These are phyloP conservation scores for Ogataea methylovora DNA, from an alignment of 805 yeast species.

Conservation along the genomic window DNA sequence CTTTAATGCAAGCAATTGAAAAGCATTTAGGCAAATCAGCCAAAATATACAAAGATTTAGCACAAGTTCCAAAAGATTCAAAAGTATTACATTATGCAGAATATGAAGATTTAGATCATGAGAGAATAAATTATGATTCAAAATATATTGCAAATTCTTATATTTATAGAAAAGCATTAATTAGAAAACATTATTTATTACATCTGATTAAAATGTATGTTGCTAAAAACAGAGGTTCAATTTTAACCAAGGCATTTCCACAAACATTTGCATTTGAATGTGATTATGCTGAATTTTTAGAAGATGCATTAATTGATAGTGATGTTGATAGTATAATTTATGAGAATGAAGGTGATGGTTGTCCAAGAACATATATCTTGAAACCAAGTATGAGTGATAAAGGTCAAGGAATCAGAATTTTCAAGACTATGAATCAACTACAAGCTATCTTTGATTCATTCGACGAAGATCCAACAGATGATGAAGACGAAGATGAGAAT, in stretches of 20 bases:
- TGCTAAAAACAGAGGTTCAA: slow-evolving; percentile 68
- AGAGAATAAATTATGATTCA: slow-evolving; percentile 35
- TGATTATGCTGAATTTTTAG: slow-evolving; percentile 93
- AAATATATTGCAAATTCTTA: slow-evolving; percentile 70
- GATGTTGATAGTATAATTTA: slow-evolving; percentile 79
- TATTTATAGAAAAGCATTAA: slow-evolving; percentile 82
- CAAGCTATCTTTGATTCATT: slow-evolving; percentile 80
- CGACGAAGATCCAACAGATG: slow-evolving; percentile 65
- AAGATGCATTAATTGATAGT: slow-evolving; percentile 87
- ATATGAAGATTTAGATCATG: slow-evolving; percentile 82
- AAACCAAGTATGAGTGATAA: slow-evolving; percentile 97
- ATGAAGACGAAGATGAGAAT: slow-evolving; percentile 44
- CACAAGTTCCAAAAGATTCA: slow-evolving; percentile 5
- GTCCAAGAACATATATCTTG: slow-evolving; percentile 65
- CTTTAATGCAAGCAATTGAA: slow-evolving; percentile 31
- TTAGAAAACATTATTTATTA: slow-evolving; percentile 84
- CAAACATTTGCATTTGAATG: slow-evolving; percentile 75
- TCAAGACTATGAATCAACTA: slow-evolving; percentile 68
- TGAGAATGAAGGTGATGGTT: slow-evolving; percentile 27
- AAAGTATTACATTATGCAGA: slow-evolving; percentile 76
- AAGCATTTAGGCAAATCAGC: slow-evolving; percentile 9
- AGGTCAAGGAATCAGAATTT: slow-evolving; percentile 90
- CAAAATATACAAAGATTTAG: slow-evolving; percentile 5
- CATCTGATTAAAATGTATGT: slow-evolving; percentile 69
- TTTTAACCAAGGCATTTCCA: slow-evolving; percentile 57